Base-by-base conservation (phyloP, 768 basidiomycete genomes). In the Cantharellus anzutake region DNA sequence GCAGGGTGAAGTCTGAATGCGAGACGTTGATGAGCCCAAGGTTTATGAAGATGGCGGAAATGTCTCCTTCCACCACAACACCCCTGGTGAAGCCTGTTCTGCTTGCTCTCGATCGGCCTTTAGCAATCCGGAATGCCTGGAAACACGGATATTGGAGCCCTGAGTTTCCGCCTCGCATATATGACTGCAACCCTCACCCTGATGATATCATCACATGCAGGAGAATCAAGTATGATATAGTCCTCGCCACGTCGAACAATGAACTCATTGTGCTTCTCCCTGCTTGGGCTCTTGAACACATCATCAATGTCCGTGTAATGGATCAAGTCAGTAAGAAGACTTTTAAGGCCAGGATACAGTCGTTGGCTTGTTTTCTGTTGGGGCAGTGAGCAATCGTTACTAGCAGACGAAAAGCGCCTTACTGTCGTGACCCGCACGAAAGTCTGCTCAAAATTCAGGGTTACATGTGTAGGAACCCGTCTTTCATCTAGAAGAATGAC, bases 11-110 rank as follows among this genome's bases (percentile, higher is more conserved):
- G 60, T 89, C 84, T 34, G 79, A 75, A 14, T 79, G 74, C 62
- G 83, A 81, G 37, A 91, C 75, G 63, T 84, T 88, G 14, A 89
- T 74, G 70, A 96, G 76, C 20, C 87, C 86, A 39, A 90, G 78
- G 65, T 92, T 91, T n/a, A 94, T 73, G 52, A 96, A 71, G 0
- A 86, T 84, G 0, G 89, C 86, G 4, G 87, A 83, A 20, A 91
- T 82, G 65, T 91, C 92, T 2, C 83, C 86, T 61, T 88, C 82
- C 58, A 85, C 76, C 4, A 84, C 80, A 63, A 83, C 81, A 4
- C 86, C 75, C 61, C 85, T 85, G 3, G 60, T 71, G 74, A 68
- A 1, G 76, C 69, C 41, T 76, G 78, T 4, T 70, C 73, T 48
- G 81, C 79, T 61, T 64, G 56, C 16, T 61, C 79, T 81, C 65